Conservation (phyloP, 306 rosid genomes). For the Inga oerstediana region DNA sequence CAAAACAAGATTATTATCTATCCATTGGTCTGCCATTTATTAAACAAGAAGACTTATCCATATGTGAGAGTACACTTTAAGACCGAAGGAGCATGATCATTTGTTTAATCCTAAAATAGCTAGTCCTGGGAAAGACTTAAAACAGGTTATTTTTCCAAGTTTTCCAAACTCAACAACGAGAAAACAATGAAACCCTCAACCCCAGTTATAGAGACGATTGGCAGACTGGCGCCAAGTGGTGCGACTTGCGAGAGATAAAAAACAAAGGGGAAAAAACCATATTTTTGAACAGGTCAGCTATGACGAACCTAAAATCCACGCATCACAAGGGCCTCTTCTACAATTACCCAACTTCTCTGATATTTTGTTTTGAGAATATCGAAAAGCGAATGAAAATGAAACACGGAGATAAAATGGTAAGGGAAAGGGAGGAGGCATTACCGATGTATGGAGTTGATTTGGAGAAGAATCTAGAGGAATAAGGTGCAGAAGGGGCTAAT, state of each 20-base stretch:
- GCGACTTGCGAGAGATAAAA: too few species aligned
- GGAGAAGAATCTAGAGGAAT: conserved; percentile 62
- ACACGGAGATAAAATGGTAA: neutral
- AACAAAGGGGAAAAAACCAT: too few species aligned
- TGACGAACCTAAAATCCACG: neutral
- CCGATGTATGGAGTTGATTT: conserved; percentile 55
- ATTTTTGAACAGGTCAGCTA: neutral
- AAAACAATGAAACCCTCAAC: neutral
- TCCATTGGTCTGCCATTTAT: neutral
- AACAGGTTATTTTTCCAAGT: neutral
- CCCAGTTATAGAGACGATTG: neutral
- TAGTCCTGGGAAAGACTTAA: neutral
- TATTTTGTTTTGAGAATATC: neutral
- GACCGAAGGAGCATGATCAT: neutral
- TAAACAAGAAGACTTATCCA: neutral
- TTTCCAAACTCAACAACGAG: neutral
- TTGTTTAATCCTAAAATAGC: neutral
- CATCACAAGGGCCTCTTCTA: neutral
- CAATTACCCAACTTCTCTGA: neutral
- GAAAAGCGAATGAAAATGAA: neutral
- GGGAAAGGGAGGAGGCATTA: conserved; percentile 13
- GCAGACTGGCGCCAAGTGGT: neutral
- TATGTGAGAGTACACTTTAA: neutral
- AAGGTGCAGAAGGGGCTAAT: conserved; percentile 30
- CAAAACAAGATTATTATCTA: neutral